phyloP scores from a whole-genome alignment of 2,329 filamentous ascomycete genomes.

The Monilinia fructigena region DNA sequence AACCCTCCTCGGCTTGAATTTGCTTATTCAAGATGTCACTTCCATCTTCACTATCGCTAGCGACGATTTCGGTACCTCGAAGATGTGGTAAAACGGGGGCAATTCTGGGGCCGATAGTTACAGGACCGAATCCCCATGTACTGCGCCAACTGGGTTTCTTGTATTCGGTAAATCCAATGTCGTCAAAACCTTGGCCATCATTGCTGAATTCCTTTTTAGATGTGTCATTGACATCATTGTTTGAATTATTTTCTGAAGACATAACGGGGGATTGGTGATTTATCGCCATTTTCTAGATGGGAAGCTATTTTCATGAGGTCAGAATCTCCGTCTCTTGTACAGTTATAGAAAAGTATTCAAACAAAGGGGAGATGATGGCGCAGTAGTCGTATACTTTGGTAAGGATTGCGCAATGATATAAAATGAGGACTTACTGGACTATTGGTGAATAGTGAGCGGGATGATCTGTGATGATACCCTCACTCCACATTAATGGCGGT shows the following conservation, averaged over 20 bases:
- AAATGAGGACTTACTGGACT: conserved; percentile 18
- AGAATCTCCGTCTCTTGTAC: neutral
- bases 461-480: neutral
- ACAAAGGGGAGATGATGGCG: conserved; percentile 2
- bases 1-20: conserved; percentile 71
- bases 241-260: conserved; percentile 3
- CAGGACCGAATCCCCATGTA: conserved; percentile 17
- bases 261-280: conserved; percentile 5
- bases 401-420: conserved; percentile 8
- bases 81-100: conserved; percentile 39
- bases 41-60: conserved; percentile 29
- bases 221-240: conserved; percentile 5
- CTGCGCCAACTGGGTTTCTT: conserved; percentile 17
- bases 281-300: conserved; percentile 22
- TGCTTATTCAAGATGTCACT: conserved; percentile 54
- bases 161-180: neutral
- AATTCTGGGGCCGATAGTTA: conserved; percentile 34
- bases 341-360: neutral
- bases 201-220: conserved; percentile 1
- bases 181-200: neutral
- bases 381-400: neutral
- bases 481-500: conserved; percentile 22
- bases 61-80: conserved; percentile 31
- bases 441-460: conserved; percentile 21
- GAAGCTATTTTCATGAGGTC: conserved; percentile 1